Conservation (phyloP, 805 yeast species). For the Pichia thaimueangensis region DNA sequence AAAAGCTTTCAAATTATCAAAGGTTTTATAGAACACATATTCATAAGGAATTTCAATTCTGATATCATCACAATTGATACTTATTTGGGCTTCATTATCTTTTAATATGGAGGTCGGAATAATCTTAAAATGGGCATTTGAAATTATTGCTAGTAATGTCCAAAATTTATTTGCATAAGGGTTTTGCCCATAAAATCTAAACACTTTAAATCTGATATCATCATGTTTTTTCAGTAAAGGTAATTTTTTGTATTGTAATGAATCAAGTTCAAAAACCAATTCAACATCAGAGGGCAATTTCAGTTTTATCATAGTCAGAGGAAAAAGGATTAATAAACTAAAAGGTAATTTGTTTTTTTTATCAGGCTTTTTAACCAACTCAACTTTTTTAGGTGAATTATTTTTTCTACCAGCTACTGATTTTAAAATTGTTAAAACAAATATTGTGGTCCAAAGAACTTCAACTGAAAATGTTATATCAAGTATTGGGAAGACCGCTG, state of each 20-base stretch:
- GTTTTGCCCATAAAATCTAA: conserved; percentile 26
- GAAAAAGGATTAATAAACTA: conserved; percentile 19
- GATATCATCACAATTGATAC: conserved; percentile 20
- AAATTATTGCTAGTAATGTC: conserved; percentile 19
- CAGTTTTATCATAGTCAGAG: conserved; percentile 21
- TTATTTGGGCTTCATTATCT: conserved; percentile 12
- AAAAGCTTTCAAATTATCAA: conserved; percentile 75
- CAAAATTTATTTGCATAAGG: conserved; percentile 23
- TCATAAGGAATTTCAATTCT: conserved; percentile 56
- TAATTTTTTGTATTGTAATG: conserved; percentile 16
- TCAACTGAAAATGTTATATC: conserved; percentile 26
- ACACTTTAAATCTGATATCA: conserved; percentile 18
- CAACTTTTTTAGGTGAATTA: background rate
- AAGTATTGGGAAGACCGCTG: conserved; percentile 22
- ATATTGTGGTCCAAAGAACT: conserved; percentile 26
- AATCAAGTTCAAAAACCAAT: conserved; percentile 26
- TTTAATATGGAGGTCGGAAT: background rate
- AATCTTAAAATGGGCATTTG: conserved; percentile 1
- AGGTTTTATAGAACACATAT: conserved; percentile 66
- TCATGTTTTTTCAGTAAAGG: conserved; percentile 16
- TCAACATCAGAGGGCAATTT: conserved; percentile 25
- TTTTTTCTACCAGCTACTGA: conserved; percentile 5
- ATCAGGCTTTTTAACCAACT: background rate
- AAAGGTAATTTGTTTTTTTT: background rate
- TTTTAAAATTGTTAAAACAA: conserved; percentile 17